Evolutionary conservation across 208 protist genomes (phyloP).

Genomic region (Crithidia sp.): DNA sequence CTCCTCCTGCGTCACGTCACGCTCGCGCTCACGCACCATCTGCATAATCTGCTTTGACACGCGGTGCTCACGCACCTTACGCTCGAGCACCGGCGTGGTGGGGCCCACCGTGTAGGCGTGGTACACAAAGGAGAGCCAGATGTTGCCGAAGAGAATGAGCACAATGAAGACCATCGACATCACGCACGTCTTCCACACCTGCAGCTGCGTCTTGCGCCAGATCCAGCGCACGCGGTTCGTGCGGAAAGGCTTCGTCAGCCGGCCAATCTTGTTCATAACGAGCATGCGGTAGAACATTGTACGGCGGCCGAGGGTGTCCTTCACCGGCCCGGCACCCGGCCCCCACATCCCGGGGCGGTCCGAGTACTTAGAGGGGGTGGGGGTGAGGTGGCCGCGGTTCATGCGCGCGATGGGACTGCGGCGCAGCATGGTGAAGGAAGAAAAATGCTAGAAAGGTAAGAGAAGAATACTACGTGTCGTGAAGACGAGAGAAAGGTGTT

Average conservation of each 20-base stretch:
- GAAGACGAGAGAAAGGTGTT: neutral
- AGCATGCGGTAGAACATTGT: slow-evolving; percentile 89
- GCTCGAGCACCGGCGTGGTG: slow-evolving; percentile 85
- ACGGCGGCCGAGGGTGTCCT: slow-evolving; percentile 84
- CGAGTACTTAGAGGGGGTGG: slow-evolving; percentile 86
- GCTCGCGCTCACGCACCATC: slow-evolving; percentile 90
- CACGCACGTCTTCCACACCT: slow-evolving; percentile 88
- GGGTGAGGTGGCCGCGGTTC: slow-evolving; percentile 77
- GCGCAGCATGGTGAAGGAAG: slow-evolving; percentile 59
- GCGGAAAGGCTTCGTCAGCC: slow-evolving; percentile 85
- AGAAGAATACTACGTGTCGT: neutral
- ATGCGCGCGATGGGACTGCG: slow-evolving; percentile 55
- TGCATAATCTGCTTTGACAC: slow-evolving; percentile 92
- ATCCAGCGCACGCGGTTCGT: slow-evolving; percentile 82
- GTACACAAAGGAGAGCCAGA: slow-evolving; percentile 89
- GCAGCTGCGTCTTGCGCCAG: slow-evolving; percentile 87
- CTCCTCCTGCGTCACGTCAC: slow-evolving; percentile 69
- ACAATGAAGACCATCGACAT: slow-evolving; percentile 88
- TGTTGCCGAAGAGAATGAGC: slow-evolving; percentile 79
- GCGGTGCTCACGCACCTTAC: slow-evolving; percentile 90
- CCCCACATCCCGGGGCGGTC: slow-evolving; percentile 90
- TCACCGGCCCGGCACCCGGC: slow-evolving; percentile 72
- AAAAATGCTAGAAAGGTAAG: neutral
- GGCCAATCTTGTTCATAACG: slow-evolving; percentile 84
- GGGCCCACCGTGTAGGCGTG: slow-evolving; percentile 90